Evolutionary conservation across 257 asterid species (phyloP), one percentile per base, ranked within the genome.

Genomic region (Salvia miltiorrhiza): DNA sequence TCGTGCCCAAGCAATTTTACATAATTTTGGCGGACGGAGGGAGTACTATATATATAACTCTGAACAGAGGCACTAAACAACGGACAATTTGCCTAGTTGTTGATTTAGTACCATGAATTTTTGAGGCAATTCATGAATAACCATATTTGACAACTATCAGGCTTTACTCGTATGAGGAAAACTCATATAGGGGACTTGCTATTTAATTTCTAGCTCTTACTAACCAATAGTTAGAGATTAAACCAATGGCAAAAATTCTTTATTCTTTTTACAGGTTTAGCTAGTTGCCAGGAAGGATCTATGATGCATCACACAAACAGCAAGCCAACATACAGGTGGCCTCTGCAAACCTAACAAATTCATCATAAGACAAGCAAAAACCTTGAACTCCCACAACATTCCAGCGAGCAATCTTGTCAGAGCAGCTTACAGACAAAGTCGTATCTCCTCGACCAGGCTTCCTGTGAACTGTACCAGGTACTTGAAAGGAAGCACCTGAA

Each of bases 391-490:
- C 99, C 54, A 88, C 90, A 72, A 86, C 89, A 70, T 87, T 90
- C 99, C 99, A 88, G 4, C 95, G 94, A 49, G 95, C 95, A 81
- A 93, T 90, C 88, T 93, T 93, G 75, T 93, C 97, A 76, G 96
- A 88, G 86, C 97, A 93, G 90, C 99, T 90, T 35, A 90, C 96
- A 3, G 99, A 90, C 83, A 88, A 81, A 49, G 99, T 90, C 37
- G 96, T 81, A 76, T 93, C 96, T 57, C 99, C 99, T 73, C 96
- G 94, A 11, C 99, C 99, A 54, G 99, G 99, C 80, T 88, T 93
- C 87, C 96, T 85, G 70, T 82, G 88, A 78, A 88, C 96, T 26
- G 91, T 84, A 63, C 99, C 86, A 54, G 72, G 66, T 48, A 61
- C 79, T 64, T 69, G 71, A 73, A 79, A 53, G 75, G 58, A 59